phyloP scores from a whole-genome alignment of 78 protist genomes.

The Dictyostelium citrinum region DNA sequence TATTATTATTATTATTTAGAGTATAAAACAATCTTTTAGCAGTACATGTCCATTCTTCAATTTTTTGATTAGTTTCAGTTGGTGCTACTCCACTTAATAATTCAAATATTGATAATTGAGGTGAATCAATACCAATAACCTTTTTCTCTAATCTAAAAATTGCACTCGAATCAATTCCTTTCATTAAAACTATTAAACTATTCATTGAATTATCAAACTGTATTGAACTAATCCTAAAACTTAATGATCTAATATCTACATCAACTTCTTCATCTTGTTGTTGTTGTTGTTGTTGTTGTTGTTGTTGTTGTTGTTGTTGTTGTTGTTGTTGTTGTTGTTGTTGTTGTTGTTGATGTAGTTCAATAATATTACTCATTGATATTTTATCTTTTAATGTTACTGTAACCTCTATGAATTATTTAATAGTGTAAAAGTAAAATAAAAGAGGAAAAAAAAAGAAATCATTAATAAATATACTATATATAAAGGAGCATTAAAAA shows the following conservation, averaged over 20 bases:
- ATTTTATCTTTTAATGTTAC: conserved; percentile 1
- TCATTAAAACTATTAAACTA: conserved; percentile 9
- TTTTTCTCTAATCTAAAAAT: conserved; percentile 45
- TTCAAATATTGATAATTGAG: neutral
- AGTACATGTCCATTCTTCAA: conserved; percentile 13
- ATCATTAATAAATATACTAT: neutral
- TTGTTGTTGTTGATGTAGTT: neutral
- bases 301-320: too few species aligned
- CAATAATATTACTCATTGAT: neutral
- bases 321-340: too few species aligned
- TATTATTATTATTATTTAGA: neutral
- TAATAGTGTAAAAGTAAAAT: neutral
- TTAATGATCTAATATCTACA: neutral
- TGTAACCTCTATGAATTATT: neutral
- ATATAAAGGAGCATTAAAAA: neutral
- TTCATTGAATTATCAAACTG: conserved; percentile 50
- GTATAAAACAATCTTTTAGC: neutral
- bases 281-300: too few species aligned
- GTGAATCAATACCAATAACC: neutral
- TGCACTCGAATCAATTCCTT: conserved; percentile 4
- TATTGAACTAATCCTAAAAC: conserved; percentile 9
- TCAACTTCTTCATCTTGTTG: neutral
- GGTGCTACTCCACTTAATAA: neutral
- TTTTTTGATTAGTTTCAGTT: neutral
- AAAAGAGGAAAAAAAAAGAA: neutral